Percentiles rank a stretch among this genome's conserved stretches.
Conservation (phyloP, 139 green algal genomes). For the Microglena sp. region DNA sequence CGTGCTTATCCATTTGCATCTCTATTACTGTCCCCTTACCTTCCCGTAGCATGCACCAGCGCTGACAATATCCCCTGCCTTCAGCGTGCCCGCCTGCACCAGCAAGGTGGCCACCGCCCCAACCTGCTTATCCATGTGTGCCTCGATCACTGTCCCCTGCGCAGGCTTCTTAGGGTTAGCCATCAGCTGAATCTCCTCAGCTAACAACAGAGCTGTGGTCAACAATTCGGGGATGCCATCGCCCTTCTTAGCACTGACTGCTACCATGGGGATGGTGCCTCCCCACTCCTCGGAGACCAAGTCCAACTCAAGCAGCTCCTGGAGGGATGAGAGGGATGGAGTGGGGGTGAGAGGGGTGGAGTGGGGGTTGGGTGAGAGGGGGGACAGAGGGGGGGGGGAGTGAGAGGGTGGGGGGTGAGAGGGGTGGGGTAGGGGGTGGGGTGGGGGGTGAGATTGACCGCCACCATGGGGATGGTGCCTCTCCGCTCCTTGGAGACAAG, state of each 20-base stretch:
- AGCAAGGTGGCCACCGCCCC: slow-evolving; percentile 83
- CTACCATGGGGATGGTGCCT: slow-evolving; percentile 77
- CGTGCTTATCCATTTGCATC: slow-evolving; percentile 75
- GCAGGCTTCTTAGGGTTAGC: slow-evolving; percentile 64
- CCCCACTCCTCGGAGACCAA: slow-evolving; percentile 96
- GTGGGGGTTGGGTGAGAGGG: no score
- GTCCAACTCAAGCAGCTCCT: slow-evolving; percentile 74
- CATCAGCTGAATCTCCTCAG: slow-evolving; percentile 76
- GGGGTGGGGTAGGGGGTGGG: no score
- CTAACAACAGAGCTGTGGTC: slow-evolving; percentile 68
- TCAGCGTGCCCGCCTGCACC: slow-evolving; percentile 82
- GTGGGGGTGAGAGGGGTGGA: no score
- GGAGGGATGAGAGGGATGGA: no score
- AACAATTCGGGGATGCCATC: slow-evolving; percentile 27
- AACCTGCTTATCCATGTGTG: slow-evolving; percentile 71
- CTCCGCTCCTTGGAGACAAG: slow-evolving; percentile 96
- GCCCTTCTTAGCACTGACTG: slow-evolving; percentile 80
- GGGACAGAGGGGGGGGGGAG: background rate
- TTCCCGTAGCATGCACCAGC: no score
- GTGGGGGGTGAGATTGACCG: no score
- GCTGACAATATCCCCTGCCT: slow-evolving; percentile 70
- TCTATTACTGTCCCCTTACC: no score
- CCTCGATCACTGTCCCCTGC: slow-evolving; percentile 88
- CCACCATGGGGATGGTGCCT: slow-evolving; percentile 77
- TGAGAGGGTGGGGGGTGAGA: no score